These are phyloP conservation scores for Mycena indigotica DNA, from an alignment of 768 basidiomycete genomes.

Conservation along the genomic window DNA sequence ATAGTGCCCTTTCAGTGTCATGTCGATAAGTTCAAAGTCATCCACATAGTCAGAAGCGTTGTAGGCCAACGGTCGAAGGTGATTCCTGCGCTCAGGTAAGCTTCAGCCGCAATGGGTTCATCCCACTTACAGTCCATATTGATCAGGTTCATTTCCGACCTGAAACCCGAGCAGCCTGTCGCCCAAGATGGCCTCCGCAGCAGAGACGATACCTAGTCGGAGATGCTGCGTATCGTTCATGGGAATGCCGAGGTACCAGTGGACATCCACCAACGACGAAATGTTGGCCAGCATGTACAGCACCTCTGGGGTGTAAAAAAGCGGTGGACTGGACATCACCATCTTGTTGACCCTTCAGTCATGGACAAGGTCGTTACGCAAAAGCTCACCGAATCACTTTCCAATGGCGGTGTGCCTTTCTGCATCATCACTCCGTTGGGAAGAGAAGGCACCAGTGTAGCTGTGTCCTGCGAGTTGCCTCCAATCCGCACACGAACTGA, in stretches of 20 bases:
- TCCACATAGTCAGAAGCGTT: conserved; percentile 21
- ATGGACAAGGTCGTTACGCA: no score
- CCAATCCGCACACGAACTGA: conserved; percentile 60
- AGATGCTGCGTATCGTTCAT: conserved; percentile 67
- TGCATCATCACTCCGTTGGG: conserved; percentile 44
- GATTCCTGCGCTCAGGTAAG: neutral
- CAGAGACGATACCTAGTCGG: conserved; percentile 57
- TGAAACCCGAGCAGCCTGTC: conserved; percentile 68
- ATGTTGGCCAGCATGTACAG: conserved; percentile 46
- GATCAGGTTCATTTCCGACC: conserved; percentile 42
- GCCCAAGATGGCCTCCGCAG: conserved; percentile 67
- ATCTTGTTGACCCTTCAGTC: no score
- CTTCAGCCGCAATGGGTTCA: neutral
- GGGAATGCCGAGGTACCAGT: conserved; percentile 60
- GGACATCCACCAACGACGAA: conserved; percentile 41
- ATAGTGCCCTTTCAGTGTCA: conserved; percentile 41
- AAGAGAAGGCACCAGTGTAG: conserved; percentile 42
- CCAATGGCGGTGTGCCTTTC: conserved; percentile 41
- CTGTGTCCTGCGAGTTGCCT: conserved; percentile 69
- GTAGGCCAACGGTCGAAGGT: neutral
- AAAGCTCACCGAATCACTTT: conserved; percentile 6
- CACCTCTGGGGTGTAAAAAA: conserved; percentile 40
- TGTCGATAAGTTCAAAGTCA: conserved; percentile 32
- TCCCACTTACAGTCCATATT: conserved; percentile 15
- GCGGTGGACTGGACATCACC: conserved; percentile 46